These are phyloP conservation scores for Tuber calosporum DNA, from an alignment of 495 filamentous ascomycete genomes.

Conservation along the genomic window DNA sequence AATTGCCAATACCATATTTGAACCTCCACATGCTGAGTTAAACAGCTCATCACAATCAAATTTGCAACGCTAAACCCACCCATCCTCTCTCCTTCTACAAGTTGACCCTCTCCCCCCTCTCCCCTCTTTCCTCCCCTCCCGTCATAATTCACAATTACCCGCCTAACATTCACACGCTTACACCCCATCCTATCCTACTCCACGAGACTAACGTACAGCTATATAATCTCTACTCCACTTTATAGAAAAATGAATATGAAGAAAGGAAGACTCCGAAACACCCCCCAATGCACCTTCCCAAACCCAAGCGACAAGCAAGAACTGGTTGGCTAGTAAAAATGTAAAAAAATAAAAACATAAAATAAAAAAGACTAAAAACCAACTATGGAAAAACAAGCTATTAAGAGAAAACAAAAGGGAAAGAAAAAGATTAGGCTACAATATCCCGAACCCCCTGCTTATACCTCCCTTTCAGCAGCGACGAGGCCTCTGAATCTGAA, in stretches of 20 bases:
- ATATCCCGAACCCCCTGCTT: neutral
- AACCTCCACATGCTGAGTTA: neutral
- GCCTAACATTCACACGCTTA: neutral
- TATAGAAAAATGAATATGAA: neutral
- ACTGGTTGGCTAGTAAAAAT: neutral
- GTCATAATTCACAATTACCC: neutral
- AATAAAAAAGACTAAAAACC: neutral
- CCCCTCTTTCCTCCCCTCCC: neutral
- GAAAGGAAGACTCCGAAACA: neutral
- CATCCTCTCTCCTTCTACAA: neutral
- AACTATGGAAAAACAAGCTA: neutral
- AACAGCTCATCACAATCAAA: neutral
- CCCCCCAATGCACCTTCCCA: neutral
- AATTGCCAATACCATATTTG: neutral
- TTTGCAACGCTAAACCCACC: neutral
- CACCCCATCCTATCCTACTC: neutral
- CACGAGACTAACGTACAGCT: neutral
- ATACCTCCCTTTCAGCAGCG: neutral
- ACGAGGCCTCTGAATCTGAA: constrained; percentile 1
- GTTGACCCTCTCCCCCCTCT: neutral
- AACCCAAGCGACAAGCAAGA: neutral
- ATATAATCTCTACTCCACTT: neutral
- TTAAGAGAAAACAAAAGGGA: neutral
- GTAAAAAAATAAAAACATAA: no score
- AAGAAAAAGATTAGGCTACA: neutral